Conservation (phyloP, 768 basidiomycete genomes). For the Piloderma croceum region DNA sequence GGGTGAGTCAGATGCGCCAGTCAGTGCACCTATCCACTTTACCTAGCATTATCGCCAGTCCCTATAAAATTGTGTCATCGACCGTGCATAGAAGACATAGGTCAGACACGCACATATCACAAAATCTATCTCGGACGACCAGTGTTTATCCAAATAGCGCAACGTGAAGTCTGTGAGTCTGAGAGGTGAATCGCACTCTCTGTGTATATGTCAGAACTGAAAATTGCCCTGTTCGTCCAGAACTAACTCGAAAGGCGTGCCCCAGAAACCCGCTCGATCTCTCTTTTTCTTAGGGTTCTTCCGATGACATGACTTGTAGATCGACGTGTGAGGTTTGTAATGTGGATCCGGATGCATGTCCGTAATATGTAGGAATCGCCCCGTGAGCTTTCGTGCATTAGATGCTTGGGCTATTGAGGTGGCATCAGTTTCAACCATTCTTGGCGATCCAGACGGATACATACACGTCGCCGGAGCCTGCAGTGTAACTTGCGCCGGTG, state of each 20-base stretch:
- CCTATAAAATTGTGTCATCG: slow-evolving; percentile 32
- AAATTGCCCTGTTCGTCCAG: too few species aligned
- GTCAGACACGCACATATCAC: slow-evolving; percentile 61
- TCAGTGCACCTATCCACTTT: slow-evolving; percentile 5
- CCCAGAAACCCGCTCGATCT: slow-evolving; percentile 53
- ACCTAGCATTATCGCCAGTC: slow-evolving; percentile 77
- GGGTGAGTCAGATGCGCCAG: background rate
- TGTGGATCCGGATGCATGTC: slow-evolving; percentile 80
- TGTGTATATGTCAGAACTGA: too few species aligned
- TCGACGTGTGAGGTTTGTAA: slow-evolving; percentile 48
- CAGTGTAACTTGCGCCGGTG: slow-evolving; percentile 38
- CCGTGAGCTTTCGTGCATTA: slow-evolving; percentile 45
- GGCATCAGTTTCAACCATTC: too few species aligned
- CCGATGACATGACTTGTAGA: slow-evolving; percentile 65
- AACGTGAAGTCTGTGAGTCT: slow-evolving; percentile 76
- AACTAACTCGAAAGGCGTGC: slow-evolving; percentile 61
- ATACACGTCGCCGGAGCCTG: slow-evolving; percentile 27
- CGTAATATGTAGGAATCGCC: slow-evolving; percentile 76
- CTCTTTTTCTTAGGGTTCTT: slow-evolving; percentile 48
- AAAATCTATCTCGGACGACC: slow-evolving; percentile 84
- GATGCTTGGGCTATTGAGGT: too few species aligned
- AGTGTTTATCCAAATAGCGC: slow-evolving; percentile 71
- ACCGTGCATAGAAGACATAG: slow-evolving; percentile 1
- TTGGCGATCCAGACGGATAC: slow-evolving; percentile 15
- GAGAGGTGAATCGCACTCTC: slow-evolving; percentile 79